Base-by-base conservation (phyloP, 1,284 basidiomycete genomes). In the Microbotryomycetes sp. region DNA sequence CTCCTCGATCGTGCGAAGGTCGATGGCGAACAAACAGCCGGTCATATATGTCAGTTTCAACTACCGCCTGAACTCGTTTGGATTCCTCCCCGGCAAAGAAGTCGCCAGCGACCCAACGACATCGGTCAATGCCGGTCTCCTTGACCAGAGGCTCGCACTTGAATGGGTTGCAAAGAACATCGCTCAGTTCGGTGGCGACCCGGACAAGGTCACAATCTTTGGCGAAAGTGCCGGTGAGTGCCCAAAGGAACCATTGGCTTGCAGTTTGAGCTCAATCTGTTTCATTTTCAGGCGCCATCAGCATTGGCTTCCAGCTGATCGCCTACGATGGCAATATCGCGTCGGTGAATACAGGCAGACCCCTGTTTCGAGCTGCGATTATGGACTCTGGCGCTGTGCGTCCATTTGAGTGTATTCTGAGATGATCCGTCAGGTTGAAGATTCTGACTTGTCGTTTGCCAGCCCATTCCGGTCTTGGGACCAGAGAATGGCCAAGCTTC, bases 91-190 rank as follows among this genome's bases (percentile, higher is more conserved):
- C 3, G 75, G 81, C n/a, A 69, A 79, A 59, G 79, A 82, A 68
- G 76, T 81, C 4, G 52, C 47, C 1, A 52, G 53, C 11, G 54
- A 55, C 47, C 48, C 47, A 30, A 29, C 45, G 26, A 47, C 53
- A 2, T 24, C 27, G 7, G 45, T 53, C 52, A 51, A 54, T 35
- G 46, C 52, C n/a, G 54, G 64, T 5, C 56, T 58, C 11, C 35
- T 66, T 75, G 85, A 87, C 69, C 82, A 86, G 62, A 76, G 79
- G 5, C 75, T 78, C 16, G 83, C 83, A 0, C 74, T 87, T 2
- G 65, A 74, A 18, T 88, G 85, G 73, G 69, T 87, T 3, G 81
- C 83, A 61, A 71, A 82, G 13, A 85, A 87, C 62, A 81, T 87
- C 30, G 76, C 75, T 0, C 75, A 75, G 0, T 87, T 88, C 68